Percentiles rank a stretch among this genome's conserved stretches.
These are phyloP conservation scores for Pseudovirgaria hyperparasitica DNA, from an alignment of 2,329 filamentous ascomycete genomes.

Conservation along the genomic window DNA sequence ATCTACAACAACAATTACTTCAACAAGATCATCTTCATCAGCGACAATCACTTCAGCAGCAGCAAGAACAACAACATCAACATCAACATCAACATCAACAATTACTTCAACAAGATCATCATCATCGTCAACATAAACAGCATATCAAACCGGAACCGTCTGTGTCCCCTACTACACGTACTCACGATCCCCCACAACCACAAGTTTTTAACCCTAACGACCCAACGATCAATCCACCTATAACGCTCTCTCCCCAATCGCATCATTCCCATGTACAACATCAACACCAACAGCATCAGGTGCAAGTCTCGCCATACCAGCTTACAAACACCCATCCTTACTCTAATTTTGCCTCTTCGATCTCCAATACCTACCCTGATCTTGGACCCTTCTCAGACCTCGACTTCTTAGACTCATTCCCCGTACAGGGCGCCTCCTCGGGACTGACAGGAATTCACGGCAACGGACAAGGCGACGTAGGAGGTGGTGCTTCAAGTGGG, in stretches of 20 bases:
- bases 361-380: constrained; percentile 17
- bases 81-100: constrained; percentile 1
- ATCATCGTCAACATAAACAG: constrained; percentile 3
- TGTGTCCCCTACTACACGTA: no score
- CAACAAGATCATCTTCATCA: constrained; percentile 9
- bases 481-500: constrained; percentile 42
- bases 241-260: constrained; percentile 21
- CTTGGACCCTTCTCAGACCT: constrained; percentile 31
- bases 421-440: constrained; percentile 21
- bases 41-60: constrained; percentile 9
- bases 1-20: constrained; percentile 14
- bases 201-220: constrained; percentile 13
- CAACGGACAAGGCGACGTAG: constrained; percentile 24
- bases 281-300: constrained; percentile 14
- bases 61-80: constrained; percentile 4
- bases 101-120: constrained; percentile 4
- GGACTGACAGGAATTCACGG: constrained; percentile 13
- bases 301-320: constrained; percentile 15
- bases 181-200: constrained; percentile 7
- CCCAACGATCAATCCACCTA: no score
- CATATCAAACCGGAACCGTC: constrained; percentile 4
- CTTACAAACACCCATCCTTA: constrained; percentile 16
- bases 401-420: constrained; percentile 42
- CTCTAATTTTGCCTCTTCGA: constrained; percentile 16
- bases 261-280: constrained; percentile 14